Evolutionary conservation across 441 rosid genomes (phyloP).

Genomic region (Pelargonium fulgidum): DNA sequence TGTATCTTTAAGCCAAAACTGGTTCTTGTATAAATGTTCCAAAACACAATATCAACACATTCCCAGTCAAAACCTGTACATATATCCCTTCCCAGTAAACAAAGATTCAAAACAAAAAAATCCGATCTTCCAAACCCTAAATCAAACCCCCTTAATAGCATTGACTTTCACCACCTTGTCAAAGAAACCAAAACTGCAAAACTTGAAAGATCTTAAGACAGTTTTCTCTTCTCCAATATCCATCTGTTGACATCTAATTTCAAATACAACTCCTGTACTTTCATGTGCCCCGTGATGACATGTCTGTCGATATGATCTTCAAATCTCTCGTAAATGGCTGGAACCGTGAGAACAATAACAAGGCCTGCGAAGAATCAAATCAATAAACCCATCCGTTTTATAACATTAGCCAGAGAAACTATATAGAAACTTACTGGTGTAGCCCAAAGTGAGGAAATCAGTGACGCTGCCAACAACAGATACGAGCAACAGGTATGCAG

Average conservation of each 20-base stretch:
- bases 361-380: slow-evolving; percentile 46
- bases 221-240: slow-evolving; percentile 53
- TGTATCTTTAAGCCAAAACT: too few relatives aligned
- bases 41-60: neutral
- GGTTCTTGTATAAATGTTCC: neutral
- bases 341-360: slow-evolving; percentile 53
- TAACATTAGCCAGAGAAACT: too few relatives aligned
- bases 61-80: slow-evolving; percentile 8
- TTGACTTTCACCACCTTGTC: too few relatives aligned
- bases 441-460: slow-evolving; percentile 66
- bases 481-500: slow-evolving; percentile 48
- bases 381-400: too few relatives aligned
- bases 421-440: slow-evolving; percentile 46
- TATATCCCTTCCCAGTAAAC: neutral
- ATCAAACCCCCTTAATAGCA: too few relatives aligned
- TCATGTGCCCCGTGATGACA: slow-evolving; percentile 26
- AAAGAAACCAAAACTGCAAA: too few relatives aligned
- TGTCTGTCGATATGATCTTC: slow-evolving; percentile 48
- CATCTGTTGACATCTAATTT: slow-evolving; percentile 41
- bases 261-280: slow-evolving; percentile 35
- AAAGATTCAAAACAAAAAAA: neutral
- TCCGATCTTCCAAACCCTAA: neutral
- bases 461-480: slow-evolving; percentile 57
- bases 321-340: slow-evolving; percentile 68
- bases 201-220: slow-evolving; percentile 30